These are phyloP conservation scores for Neonectria coccinea DNA, from an alignment of 2,329 filamentous ascomycete species.

Conservation along the genomic window DNA sequence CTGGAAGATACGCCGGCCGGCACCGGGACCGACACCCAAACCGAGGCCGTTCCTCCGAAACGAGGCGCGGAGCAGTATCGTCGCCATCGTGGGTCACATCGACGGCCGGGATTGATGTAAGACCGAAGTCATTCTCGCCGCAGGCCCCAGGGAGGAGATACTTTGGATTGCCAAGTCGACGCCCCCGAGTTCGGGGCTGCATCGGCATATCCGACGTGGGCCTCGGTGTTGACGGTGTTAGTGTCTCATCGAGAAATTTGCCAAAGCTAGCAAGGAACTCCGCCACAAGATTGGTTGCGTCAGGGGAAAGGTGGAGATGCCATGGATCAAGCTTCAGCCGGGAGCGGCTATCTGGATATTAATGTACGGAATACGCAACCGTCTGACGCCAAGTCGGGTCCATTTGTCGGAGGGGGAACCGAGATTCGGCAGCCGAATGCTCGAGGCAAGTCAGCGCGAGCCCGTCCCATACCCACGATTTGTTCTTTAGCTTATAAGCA, in stretches of 20 bases:
- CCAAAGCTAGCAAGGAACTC: neutral
- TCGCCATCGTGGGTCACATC: constrained; percentile 30
- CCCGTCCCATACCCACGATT: neutral
- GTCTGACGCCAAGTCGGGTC: neutral
- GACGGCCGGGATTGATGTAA: neutral
- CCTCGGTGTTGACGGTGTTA: constrained; percentile 14
- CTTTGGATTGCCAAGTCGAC: neutral
- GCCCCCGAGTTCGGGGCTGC: constrained; percentile 22
- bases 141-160: neutral
- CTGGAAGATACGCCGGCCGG: constrained; percentile 26
- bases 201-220: constrained; percentile 14
- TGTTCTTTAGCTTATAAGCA: no score
- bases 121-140: constrained; percentile 21
- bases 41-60: constrained; percentile 28
- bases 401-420: neutral
- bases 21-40: constrained; percentile 12
- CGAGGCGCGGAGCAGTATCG: constrained; percentile 35
- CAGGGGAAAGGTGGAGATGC: constrained; percentile 4
- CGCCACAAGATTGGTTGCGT: constrained; percentile 11
- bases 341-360: neutral
- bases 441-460: constrained; percentile 14
- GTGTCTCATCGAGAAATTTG: constrained; percentile 10
- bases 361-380: neutral
- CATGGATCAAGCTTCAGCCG: neutral
- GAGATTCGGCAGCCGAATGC: constrained; percentile 1